Conservation (phyloP, 1,284 basidiomycete genomes). For the Fereydounia khargensis region DNA sequence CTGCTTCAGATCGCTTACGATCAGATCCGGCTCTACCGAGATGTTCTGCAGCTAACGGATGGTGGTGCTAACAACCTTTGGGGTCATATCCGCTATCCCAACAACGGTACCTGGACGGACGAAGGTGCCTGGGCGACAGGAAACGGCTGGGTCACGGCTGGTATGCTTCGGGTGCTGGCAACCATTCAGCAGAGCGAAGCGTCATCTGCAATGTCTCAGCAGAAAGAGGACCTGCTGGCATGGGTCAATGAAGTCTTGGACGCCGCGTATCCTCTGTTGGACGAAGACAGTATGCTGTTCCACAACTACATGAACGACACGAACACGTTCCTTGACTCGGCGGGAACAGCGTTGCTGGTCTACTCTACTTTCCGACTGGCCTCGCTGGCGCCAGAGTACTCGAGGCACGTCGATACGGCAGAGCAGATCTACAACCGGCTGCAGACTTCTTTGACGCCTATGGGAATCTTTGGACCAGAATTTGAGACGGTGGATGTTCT, state of each 20-base stretch:
- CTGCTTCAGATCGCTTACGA: constrained; percentile 71
- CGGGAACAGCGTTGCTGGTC: constrained; percentile 45
- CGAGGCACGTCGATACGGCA: constrained; percentile 19
- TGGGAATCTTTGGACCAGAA: constrained; percentile 29
- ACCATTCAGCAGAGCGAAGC: constrained; percentile 69
- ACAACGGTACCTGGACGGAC: constrained; percentile 45
- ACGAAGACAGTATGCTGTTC: constrained; percentile 33
- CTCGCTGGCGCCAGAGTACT: constrained; percentile 26
- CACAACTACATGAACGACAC: constrained; percentile 50
- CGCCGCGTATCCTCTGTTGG: constrained; percentile 68
- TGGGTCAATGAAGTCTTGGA: constrained; percentile 74
- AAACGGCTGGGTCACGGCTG: constrained; percentile 80
- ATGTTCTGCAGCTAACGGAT: constrained; percentile 62
- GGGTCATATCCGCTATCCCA: constrained; percentile 42
- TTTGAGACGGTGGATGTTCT: constrained; percentile 46
- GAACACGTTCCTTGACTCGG: constrained; percentile 35
- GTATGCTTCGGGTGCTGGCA: constrained; percentile 76
- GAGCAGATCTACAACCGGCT: constrained; percentile 42
- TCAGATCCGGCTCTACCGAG: constrained; percentile 76
- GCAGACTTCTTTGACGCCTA: constrained; percentile 20
- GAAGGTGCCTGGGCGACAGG: constrained; percentile 67
- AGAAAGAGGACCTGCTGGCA: constrained; percentile 66
- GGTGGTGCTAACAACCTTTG: constrained; percentile 59
- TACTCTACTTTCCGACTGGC: constrained; percentile 49
- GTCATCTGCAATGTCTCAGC: constrained; percentile 61